Evolutionary conservation across 179 eudicot species (phyloP).

Genomic region (Monotropa hypopitys): DNA sequence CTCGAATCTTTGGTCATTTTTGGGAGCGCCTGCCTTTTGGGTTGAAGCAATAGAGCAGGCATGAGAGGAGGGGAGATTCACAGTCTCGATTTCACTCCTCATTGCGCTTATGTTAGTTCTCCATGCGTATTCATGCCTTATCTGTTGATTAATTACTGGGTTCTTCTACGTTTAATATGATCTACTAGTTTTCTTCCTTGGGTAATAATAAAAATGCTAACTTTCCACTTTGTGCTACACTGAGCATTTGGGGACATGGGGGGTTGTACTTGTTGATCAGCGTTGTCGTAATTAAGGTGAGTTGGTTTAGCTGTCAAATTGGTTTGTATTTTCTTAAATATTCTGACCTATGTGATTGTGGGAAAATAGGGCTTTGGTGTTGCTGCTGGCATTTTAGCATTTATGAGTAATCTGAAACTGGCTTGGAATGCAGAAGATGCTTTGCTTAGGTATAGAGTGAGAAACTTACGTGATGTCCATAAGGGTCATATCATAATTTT

Average conservation of each 20-base stretch:
- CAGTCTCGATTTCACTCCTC: constrained; percentile 19
- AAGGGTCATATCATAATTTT: too few species aligned
- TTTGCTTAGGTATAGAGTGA: too few species aligned
- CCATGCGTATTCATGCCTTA: constrained; percentile 34
- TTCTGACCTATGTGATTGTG: not conserved
- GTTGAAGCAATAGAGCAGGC: constrained; percentile 17
- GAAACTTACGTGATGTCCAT: too few species aligned
- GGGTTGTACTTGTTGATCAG: constrained; percentile 6
- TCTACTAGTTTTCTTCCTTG: constrained; percentile 8
- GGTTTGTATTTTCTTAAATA: not conserved
- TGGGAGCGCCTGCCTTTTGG: not conserved
- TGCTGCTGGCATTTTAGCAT: too few species aligned
- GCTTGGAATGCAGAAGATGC: too few species aligned
- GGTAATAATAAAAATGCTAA: constrained; percentile 6
- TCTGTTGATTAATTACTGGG: constrained; percentile 3
- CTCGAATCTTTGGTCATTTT: too few species aligned
- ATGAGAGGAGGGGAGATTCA: constrained; percentile 34
- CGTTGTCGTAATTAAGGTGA: constrained; percentile 6
- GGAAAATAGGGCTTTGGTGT: too few species aligned
- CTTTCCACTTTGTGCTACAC: not conserved
- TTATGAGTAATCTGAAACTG: too few species aligned
- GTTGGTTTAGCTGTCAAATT: constrained; percentile 4
- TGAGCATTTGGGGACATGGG: constrained; percentile 10
- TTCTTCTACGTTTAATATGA: constrained; percentile 10
- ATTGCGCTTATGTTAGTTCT: constrained; percentile 30